These are phyloP conservation scores for Monilinia laxa DNA, from an alignment of 2,329 filamentous ascomycete genomes.

Conservation along the genomic window DNA sequence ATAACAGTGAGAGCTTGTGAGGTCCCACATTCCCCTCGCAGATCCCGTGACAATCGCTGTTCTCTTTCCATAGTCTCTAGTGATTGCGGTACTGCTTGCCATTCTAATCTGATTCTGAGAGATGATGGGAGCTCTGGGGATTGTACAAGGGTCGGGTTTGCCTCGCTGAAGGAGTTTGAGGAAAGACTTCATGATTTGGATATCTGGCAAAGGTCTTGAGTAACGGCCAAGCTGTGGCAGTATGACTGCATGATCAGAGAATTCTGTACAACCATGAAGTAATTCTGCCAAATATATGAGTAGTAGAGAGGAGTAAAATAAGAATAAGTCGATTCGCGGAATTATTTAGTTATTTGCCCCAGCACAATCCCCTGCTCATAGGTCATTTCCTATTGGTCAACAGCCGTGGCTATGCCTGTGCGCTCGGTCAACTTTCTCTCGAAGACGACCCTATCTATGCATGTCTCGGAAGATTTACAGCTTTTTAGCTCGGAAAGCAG, in stretches of 20 bases:
- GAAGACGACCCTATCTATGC: too few species aligned
- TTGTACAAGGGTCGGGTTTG: neutral
- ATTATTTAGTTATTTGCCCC: neutral
- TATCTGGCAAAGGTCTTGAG: neutral
- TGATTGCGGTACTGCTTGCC: conserved; percentile 33
- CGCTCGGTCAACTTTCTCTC: too few species aligned
- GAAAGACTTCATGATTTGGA: neutral
- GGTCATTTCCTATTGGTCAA: conserved; percentile 2
- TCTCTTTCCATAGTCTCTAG: conserved; percentile 38
- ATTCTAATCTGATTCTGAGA: neutral
- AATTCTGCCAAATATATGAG: neutral
- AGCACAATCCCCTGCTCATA: neutral
- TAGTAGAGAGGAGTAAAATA: conserved; percentile 1
- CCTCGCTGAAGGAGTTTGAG: neutral
- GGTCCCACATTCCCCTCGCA: conserved; percentile 43
- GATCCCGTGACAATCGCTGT: conserved; percentile 45
- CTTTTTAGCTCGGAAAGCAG: neutral
- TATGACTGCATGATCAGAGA: neutral
- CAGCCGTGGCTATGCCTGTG: neutral
- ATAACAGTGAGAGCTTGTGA: neutral
- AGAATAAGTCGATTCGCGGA: neutral
- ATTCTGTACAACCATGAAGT: neutral
- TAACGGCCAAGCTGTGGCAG: neutral
- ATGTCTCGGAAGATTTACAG: neutral
- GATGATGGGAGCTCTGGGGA: neutral